A percentile compares a stretch with the other conserved stretches of the same genome.
Evolutionary conservation across 2,329 filamentous ascomycete genomes (phyloP).

Genomic region (Capronia epimyces): DNA sequence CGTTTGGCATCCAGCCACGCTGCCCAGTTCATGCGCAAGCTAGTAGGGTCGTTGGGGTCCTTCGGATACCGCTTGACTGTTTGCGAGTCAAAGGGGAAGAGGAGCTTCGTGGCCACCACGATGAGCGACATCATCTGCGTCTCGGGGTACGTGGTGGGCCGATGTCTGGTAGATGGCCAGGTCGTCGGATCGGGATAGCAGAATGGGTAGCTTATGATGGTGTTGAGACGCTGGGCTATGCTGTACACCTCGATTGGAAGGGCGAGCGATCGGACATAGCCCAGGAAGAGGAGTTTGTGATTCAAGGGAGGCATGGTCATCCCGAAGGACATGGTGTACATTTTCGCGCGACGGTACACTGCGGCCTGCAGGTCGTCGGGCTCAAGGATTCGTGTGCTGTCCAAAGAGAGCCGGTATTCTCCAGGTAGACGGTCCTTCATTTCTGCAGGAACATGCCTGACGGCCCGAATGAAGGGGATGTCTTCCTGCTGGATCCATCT

Average conservation of each 20-base stretch:
- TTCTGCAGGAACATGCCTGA: slow-evolving; percentile 40
- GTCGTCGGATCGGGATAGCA: slow-evolving; percentile 44
- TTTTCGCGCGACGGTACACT: slow-evolving; percentile 57
- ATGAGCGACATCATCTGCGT: slow-evolving; percentile 65
- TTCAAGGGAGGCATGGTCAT: slow-evolving; percentile 71
- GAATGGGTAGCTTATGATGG: slow-evolving; percentile 51
- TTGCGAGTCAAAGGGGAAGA: slow-evolving; percentile 69
- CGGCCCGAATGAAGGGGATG: slow-evolving; percentile 65
- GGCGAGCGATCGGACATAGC: slow-evolving; percentile 64
- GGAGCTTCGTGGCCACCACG: slow-evolving; percentile 70
- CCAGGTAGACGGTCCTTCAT: slow-evolving; percentile 43
- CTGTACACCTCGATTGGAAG: slow-evolving; percentile 67
- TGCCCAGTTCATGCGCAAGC: slow-evolving; percentile 64
- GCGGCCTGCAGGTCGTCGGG: slow-evolving; percentile 59
- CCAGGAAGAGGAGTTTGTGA: slow-evolving; percentile 59
- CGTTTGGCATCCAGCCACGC: slow-evolving; percentile 57
- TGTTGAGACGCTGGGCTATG: slow-evolving; percentile 53
- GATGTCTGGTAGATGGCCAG: slow-evolving; percentile 7
- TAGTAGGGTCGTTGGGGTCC: slow-evolving; percentile 52
- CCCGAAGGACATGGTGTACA: slow-evolving; percentile 63
- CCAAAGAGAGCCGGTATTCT: slow-evolving; percentile 38
- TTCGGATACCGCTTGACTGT: slow-evolving; percentile 47
- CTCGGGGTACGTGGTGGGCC: slow-evolving; percentile 64
- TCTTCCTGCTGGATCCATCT: slow-evolving; percentile 62
- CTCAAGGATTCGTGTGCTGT: slow-evolving; percentile 41